Percentiles rank a stretch among this genome's conserved stretches.
Conservation (phyloP, 1,284 basidiomycete species). For the Fomitopsis betulina region DNA sequence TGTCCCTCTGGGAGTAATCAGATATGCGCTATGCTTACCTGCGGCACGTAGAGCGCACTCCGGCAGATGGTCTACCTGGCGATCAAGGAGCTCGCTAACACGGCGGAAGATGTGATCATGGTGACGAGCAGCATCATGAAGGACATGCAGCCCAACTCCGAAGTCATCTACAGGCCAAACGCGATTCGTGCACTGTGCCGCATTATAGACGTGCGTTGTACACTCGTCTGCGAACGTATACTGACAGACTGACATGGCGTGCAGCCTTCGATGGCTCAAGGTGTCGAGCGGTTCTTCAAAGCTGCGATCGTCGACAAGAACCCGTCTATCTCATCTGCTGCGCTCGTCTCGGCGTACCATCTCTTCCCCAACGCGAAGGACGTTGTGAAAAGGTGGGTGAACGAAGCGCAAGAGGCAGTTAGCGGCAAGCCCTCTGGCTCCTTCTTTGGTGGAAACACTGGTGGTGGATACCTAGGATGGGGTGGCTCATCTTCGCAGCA, state of each 20-base stretch:
- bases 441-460: slow-evolving; percentile 52
- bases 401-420: slow-evolving; percentile 96
- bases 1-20: slow-evolving; percentile 18
- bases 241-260: background rate
- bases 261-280: slow-evolving; percentile 95
- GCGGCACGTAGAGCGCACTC: slow-evolving; percentile 72
- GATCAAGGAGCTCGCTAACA: slow-evolving; percentile 95
- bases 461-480: slow-evolving; percentile 69
- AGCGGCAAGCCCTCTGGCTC: slow-evolving; percentile 79
- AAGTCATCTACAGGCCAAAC: slow-evolving; percentile 98
- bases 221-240: background rate
- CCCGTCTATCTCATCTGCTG: slow-evolving; percentile 92
- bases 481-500: slow-evolving; percentile 47
- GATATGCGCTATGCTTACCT: background rate
- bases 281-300: slow-evolving; percentile 98
- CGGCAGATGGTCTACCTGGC: slow-evolving; percentile 98
- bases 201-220: slow-evolving; percentile 86
- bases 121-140: slow-evolving; percentile 99
- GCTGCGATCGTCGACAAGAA: slow-evolving; percentile 98
- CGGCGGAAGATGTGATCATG: slow-evolving; percentile 99
- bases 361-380: slow-evolving; percentile 92
- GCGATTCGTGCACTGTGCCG: slow-evolving; percentile 95
- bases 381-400: slow-evolving; percentile 97
- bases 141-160: slow-evolving; percentile 99
- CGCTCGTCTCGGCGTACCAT: slow-evolving; percentile 96